Evolutionary conservation across 768 basidiomycete genomes (phyloP), one percentile per base, ranked within the genome.

Genomic region (Calocybe indica): DNA sequence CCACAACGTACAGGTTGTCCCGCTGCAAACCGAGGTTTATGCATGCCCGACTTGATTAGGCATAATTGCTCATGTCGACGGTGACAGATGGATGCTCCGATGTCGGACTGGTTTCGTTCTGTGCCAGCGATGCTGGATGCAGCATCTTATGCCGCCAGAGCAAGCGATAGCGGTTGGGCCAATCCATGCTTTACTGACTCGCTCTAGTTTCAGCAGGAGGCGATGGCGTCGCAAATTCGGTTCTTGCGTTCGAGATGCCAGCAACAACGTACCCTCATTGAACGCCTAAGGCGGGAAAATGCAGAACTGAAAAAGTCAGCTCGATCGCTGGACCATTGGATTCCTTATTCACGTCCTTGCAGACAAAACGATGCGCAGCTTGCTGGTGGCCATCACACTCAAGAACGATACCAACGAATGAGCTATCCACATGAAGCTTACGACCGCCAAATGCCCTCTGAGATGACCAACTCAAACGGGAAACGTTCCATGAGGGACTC

Each of bases 91-190:
- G 86, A 86, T 7, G 66, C 75, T 1, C 88, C 89, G 1, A 89
- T 92, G 85, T 80, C 82, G 8, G 76, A 83, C 30, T 91, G 88
- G 88, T 92, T 92, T 66, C 72, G 73, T 7, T 75, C 80, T 32
- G 63, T 85, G 29, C 80, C 86, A 6, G 64, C 69, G 47, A 66
- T 78, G 2, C 63, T 90, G 29, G 88, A 92, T 58, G 61, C 73
- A 22, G 63, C 86, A 28, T 81, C 86, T 37, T 77, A 75, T 55
- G 77, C 88, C 12, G 74, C 77, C 43, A 87, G 85, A 74, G 88
- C 85, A 57, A 46, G 48, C 22, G 35, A 8, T 36, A 31, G 31
- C 37, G 9, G n/a, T 35, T 32, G 43, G 28, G 39, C 36, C 22
- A 13, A 43, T 6, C 37, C 36, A 38, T 40, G 34, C 31, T 11